Evolutionary conservation across 2,329 filamentous ascomycete species (phyloP).

Genomic region (Apiospora malaysiana): DNA sequence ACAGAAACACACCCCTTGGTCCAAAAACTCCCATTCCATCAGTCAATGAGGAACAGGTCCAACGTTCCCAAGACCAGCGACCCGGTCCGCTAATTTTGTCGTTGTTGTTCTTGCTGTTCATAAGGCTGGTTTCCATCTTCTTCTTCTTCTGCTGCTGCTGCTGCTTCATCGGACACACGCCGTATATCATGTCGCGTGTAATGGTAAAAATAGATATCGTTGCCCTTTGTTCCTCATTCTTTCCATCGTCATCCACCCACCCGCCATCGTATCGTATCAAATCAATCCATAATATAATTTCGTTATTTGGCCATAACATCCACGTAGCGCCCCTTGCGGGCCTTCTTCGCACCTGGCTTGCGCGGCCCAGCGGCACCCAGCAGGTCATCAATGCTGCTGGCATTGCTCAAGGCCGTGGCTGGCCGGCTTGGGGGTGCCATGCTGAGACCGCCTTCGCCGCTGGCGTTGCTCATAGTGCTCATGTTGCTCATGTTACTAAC

Average conservation of each 20-base stretch:
- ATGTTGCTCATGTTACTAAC: conserved; percentile 52
- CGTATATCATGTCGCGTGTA: conserved; percentile 14
- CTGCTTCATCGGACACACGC: conserved; percentile 3
- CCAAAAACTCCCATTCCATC: conserved; percentile 3
- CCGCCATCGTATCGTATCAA: neutral
- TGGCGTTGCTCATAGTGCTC: conserved; percentile 26
- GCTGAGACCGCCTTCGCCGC: conserved; percentile 24
- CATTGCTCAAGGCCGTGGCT: conserved; percentile 82
- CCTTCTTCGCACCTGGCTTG: conserved; percentile 69
- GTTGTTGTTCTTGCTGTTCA: neutral
- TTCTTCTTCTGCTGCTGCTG: neutral
- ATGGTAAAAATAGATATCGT: neutral
- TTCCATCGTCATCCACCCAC: neutral
- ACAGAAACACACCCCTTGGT: neutral
- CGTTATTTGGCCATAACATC: conserved; percentile 86
- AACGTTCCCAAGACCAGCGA: neutral
- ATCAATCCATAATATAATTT: conserved; percentile 8
- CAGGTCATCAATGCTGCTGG: conserved; percentile 94
- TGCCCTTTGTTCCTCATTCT: neutral
- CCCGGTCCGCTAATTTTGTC: neutral
- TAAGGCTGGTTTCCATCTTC: conserved; percentile 13
- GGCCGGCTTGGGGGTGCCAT: conserved; percentile 60
- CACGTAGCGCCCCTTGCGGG: conserved; percentile 88
- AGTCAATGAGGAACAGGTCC: conserved; percentile 11
- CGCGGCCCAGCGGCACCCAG: conserved; percentile 76